A percentile compares a stretch with the other conserved stretches of the same genome.
These are phyloP conservation scores for Metschnikowia arizonensis DNA, from an alignment of 805 yeast species.

Conservation along the genomic window DNA sequence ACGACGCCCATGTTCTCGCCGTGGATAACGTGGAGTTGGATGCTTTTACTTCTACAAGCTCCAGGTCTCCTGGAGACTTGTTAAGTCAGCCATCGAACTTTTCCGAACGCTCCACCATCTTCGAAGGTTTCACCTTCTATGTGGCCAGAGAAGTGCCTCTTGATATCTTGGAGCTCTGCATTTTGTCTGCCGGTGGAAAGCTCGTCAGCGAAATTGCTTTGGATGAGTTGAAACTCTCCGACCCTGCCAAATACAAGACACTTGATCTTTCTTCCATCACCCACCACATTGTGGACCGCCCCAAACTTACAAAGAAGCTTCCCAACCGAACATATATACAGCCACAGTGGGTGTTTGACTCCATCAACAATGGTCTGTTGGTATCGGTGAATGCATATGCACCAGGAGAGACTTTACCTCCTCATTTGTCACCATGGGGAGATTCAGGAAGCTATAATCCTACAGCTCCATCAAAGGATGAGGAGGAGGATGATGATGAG, in stretches of 20 bases:
- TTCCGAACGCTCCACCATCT: conserved; percentile 59
- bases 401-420: conserved; percentile 94
- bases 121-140: conserved; percentile 72
- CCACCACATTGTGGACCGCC: conserved; percentile 94
- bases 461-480: conserved; percentile 43
- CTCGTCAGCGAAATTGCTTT: conserved; percentile 82
- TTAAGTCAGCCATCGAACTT: conserved; percentile 60
- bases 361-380: conserved; percentile 71
- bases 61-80: conserved; percentile 61
- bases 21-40: conserved; percentile 46
- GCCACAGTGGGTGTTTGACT: conserved; percentile 98
- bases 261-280: conserved; percentile 69
- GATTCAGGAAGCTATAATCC: conserved; percentile 92
- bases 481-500: conserved; percentile 41
- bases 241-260: conserved; percentile 40
- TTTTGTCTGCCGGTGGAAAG: conserved; percentile 81
- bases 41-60: conserved; percentile 56
- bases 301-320: conserved; percentile 68
- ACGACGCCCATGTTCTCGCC: not conserved
- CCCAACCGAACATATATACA: conserved; percentile 92
- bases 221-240: conserved; percentile 62
- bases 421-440: conserved; percentile 99
- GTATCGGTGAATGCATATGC: conserved; percentile 78
- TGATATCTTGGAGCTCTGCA: conserved; percentile 83
- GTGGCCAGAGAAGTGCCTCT: conserved; percentile 95